phyloP scores from a whole-genome alignment of 75 land plant genomes.

The Chamaecyparis obtusa region DNA sequence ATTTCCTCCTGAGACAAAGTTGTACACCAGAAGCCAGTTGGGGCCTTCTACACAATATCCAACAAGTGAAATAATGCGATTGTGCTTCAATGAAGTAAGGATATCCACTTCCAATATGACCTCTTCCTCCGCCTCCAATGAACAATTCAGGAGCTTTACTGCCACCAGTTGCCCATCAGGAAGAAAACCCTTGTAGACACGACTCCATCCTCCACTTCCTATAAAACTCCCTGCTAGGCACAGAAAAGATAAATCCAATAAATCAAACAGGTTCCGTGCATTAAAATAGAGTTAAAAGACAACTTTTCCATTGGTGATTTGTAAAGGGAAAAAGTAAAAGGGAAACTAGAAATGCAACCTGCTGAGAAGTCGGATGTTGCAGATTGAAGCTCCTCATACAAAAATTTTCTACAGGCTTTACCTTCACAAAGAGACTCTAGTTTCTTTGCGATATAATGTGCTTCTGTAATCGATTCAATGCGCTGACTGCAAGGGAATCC shows the following conservation, averaged over 20 bases:
- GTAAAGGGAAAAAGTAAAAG: neutral
- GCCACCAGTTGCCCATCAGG: slow-evolving; percentile 44
- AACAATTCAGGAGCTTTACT: slow-evolving; percentile 56
- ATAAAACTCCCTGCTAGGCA: slow-evolving; percentile 64
- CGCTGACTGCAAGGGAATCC: slow-evolving; percentile 2
- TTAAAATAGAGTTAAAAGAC: neutral
- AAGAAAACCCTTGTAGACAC: slow-evolving; percentile 52
- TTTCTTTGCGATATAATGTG: slow-evolving; percentile 35
- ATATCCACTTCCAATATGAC: slow-evolving; percentile 58
- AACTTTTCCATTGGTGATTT: neutral
- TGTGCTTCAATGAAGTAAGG: slow-evolving; percentile 34
- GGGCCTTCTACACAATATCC: slow-evolving; percentile 59
- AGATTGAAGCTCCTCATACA: slow-evolving; percentile 51
- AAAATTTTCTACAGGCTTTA: slow-evolving; percentile 57
- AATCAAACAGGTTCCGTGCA: neutral
- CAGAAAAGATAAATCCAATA: neutral
- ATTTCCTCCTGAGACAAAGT: slow-evolving; percentile 78
- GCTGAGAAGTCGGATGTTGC: slow-evolving; percentile 77
- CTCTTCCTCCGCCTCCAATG: slow-evolving; percentile 44
- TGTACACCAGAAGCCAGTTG: slow-evolving; percentile 72
- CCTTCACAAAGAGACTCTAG: slow-evolving; percentile 56
- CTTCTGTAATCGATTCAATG: neutral
- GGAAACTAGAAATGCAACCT: slow-evolving; percentile 30
- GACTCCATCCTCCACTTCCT: slow-evolving; percentile 76
- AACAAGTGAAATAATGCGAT: slow-evolving; percentile 42